A percentile compares a stretch with the other conserved stretches of the same genome.
Evolutionary conservation across 163 green algal species (phyloP).

Genomic region (Scenedesmus sp.): DNA sequence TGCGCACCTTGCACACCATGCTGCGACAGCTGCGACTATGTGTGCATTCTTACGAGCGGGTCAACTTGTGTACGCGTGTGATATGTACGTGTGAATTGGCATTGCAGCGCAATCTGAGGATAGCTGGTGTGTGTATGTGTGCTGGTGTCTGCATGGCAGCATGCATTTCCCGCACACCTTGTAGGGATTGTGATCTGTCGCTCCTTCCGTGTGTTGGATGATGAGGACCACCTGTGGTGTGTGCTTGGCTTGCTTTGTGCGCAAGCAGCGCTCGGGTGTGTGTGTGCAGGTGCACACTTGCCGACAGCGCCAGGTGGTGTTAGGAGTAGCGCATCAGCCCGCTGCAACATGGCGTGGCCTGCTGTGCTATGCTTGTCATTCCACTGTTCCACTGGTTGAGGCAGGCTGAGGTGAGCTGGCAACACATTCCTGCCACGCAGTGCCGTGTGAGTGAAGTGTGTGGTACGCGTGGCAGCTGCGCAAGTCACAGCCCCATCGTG

Average conservation of each 20-base stretch:
- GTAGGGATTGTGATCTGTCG: not conserved
- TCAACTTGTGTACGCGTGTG: not conserved
- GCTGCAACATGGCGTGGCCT: not conserved
- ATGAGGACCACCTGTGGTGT: not conserved
- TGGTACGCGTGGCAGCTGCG: not conserved
- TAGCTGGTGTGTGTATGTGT: not conserved
- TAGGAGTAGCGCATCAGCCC: not conserved
- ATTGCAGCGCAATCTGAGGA: not conserved
- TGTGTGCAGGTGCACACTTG: not conserved
- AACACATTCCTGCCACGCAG: not conserved
- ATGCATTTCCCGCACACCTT: not conserved
- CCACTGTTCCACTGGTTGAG: not conserved
- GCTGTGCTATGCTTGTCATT: not conserved
- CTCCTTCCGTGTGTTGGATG: not conserved
- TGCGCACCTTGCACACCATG: not conserved
- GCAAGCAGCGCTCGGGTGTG: not conserved
- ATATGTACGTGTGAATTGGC: not conserved
- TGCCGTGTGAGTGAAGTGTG: not conserved
- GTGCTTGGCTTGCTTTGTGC: not conserved
- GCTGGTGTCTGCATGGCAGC: not conserved
- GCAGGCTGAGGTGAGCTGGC: not conserved
- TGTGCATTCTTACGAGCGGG: slow-evolving; percentile 1
- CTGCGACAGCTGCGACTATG: not conserved
- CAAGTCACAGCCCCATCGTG: not conserved
- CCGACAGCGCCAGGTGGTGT: not conserved